Percentiles rank a stretch among this genome's conserved stretches.
Conservation (phyloP, 2,329 filamentous ascomycete genomes). For the Botrytis medusae region DNA sequence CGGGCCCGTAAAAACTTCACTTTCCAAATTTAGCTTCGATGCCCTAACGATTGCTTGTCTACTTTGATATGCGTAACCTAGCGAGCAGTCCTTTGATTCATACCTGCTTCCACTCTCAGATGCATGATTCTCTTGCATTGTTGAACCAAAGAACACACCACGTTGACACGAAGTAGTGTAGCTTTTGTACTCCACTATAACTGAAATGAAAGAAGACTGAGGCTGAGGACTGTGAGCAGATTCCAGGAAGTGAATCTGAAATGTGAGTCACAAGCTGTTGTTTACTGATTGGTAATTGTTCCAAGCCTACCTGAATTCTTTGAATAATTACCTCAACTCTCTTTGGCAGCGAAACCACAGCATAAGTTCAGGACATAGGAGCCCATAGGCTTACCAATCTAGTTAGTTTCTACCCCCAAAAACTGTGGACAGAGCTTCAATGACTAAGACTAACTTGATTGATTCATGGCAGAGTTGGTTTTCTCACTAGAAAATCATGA, state of each 20-base stretch:
- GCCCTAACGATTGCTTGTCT: background rate
- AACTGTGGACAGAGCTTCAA: background rate
- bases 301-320: too few species aligned
- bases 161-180: background rate
- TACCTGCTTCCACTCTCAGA: background rate
- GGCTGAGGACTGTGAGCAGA: background rate
- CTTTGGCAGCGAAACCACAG: background rate
- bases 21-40: background rate
- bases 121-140: background rate
- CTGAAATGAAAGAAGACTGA: background rate
- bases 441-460: background rate
- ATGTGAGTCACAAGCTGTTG: background rate
- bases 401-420: background rate
- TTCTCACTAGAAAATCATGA: background rate
- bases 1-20: background rate
- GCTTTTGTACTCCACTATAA: background rate
- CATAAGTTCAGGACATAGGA: background rate
- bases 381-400: background rate
- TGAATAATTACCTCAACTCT: background rate
- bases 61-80: background rate
- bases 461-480: too few species aligned
- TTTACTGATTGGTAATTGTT: background rate
- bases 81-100: too few species aligned
- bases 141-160: background rate
- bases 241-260: background rate